Evolutionary conservation across 805 yeast species (phyloP), one percentile per base, ranked within the genome.

Genomic region (Candida takata): DNA sequence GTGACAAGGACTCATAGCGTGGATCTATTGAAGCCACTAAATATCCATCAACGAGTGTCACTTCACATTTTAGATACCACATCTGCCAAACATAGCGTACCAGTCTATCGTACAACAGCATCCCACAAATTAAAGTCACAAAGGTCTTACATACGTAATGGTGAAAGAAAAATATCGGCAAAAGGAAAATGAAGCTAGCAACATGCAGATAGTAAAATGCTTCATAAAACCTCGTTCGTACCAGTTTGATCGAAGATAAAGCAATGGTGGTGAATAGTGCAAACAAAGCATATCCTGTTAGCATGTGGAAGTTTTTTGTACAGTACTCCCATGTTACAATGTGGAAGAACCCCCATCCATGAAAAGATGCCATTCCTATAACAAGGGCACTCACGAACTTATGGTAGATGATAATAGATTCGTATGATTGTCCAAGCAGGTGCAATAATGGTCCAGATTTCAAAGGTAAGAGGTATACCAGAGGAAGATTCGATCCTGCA

Each of bases 81-180:
- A 33, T 10, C 20, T 43, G 39, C 20, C 33, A 24, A 11, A 43
- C 9, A 33, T 40, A 42, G 28, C 51, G 35, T 5, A 41, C 38
- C 5, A 43, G 6, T 31, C 55, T 41, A 27, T 53, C 57, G 28
- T 43, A 38, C 1, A 37, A 4, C 20, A 53, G 16, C 13, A 43
- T 42, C n/a, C 31, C 31, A 3, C 34, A 18, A 8, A 44, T 37
- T 4, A 49, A 28, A n/a, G 38, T 20, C 3, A 51, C 48, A 37
- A 51, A 51, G 4, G 51, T 47, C 28, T 43, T 40, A 29, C 55
- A 50, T 26, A 47, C 50, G 29, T 45, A 38, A 27, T 50, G 54
- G 33, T 53, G 57, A n/a, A 25, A 33, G 27, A 43, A 44, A 20
- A 52, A 49, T n/a, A 51, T 30, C 4, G 55, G 55, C n/a, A 53